Evolutionary conservation across 1,284 basidiomycete species (phyloP).

Genomic region (Rhodotorula mucilaginosa): DNA sequence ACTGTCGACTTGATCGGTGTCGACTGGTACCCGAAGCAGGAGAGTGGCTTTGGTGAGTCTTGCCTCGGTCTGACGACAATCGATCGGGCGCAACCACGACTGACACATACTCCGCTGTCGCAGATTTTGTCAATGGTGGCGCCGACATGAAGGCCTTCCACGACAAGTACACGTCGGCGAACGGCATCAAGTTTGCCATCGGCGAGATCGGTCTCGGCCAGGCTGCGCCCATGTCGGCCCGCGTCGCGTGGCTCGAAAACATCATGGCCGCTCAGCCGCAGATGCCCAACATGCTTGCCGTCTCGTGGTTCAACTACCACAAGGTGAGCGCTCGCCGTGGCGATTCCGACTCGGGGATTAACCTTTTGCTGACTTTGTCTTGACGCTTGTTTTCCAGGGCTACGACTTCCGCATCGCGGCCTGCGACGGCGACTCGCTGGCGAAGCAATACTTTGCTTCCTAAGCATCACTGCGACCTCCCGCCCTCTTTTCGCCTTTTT

Average conservation of each 20-base stretch:
- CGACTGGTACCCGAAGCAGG: conserved; percentile 44
- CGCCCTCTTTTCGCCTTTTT: not conserved
- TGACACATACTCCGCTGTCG: not conserved
- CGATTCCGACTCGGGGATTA: too few relatives aligned
- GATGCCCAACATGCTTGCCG: conserved; percentile 45
- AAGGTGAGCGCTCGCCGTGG: conserved; percentile 8
- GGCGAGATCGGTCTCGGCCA: conserved; percentile 48
- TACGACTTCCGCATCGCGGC: conserved; percentile 42
- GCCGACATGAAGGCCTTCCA: conserved; percentile 49
- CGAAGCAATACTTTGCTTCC: conserved; percentile 33
- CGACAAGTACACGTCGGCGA: conserved; percentile 44
- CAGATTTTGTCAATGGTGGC: conserved; percentile 38
- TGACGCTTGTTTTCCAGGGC: conserved; percentile 14
- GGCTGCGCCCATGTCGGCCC: conserved; percentile 36
- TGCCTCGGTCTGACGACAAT: not conserved
- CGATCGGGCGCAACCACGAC: not conserved
- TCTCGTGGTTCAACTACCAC: conserved; percentile 49
- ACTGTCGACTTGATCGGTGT: conserved; percentile 48
- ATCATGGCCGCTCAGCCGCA: conserved; percentile 37
- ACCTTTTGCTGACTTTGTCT: not conserved
- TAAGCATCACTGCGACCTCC: not conserved
- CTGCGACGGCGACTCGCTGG: conserved; percentile 25
- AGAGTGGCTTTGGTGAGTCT: conserved; percentile 10
- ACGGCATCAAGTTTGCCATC: conserved; percentile 47
- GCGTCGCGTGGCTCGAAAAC: conserved; percentile 45